Evolutionary conservation across 306 rosid species (phyloP).

Genomic region (Urtica urens): DNA sequence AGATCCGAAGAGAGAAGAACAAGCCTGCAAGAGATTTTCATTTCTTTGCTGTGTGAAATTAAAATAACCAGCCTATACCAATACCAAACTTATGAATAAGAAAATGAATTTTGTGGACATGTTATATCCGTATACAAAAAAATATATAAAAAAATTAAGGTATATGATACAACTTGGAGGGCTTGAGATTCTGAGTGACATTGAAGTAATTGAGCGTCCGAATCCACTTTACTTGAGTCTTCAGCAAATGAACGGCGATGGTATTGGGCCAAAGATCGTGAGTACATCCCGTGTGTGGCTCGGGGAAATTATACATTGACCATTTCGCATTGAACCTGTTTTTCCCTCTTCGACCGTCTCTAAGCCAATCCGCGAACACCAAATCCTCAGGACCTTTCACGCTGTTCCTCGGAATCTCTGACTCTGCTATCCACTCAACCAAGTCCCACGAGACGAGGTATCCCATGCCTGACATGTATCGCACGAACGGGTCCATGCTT

Average conservation of each 20-base stretch:
- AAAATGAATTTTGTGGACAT: too few species aligned
- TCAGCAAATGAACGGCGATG: slow-evolving; percentile 84
- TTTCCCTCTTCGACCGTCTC: slow-evolving; percentile 40
- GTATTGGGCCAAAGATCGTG: slow-evolving; percentile 80
- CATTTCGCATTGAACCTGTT: slow-evolving; percentile 85
- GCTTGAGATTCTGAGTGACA: slow-evolving; percentile 43
- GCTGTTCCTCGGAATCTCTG: slow-evolving; percentile 62
- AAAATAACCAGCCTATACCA: too few species aligned
- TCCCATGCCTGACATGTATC: slow-evolving; percentile 98
- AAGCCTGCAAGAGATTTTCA: too few species aligned
- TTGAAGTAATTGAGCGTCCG: slow-evolving; percentile 55
- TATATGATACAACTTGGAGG: slow-evolving; percentile 72
- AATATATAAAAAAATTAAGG: slow-evolving; percentile 14
- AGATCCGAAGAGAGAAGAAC: too few species aligned
- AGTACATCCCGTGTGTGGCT: slow-evolving; percentile 58
- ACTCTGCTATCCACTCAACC: slow-evolving; percentile 67
- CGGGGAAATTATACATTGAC: slow-evolving; percentile 89
- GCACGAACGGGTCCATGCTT: slow-evolving; percentile 80
- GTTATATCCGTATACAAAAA: too few species aligned
- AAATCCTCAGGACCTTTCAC: slow-evolving; percentile 81
- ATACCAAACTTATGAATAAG: too few species aligned
- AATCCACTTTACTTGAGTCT: slow-evolving; percentile 82
- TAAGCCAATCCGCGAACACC: slow-evolving; percentile 72
- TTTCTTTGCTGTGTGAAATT: too few species aligned
- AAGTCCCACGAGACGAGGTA: slow-evolving; percentile 84